phyloP scores from a whole-genome alignment of 345 rosid genomes.

The Psidium guajava region DNA sequence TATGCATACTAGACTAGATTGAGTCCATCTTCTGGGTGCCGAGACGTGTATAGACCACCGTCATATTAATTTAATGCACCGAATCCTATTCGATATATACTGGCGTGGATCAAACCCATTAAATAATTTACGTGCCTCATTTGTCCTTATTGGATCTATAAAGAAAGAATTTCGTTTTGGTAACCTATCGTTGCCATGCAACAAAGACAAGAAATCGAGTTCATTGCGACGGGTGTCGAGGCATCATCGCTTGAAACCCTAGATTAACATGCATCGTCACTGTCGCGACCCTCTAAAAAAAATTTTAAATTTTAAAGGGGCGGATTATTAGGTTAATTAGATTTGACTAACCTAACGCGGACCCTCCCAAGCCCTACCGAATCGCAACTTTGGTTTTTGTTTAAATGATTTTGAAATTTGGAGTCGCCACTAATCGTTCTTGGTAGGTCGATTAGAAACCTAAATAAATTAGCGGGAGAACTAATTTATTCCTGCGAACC shows the following conservation, averaged over 20 bases:
- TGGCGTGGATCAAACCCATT: background rate
- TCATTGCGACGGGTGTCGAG: background rate
- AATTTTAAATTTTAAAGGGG: too few relatives aligned
- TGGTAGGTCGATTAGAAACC: too few relatives aligned
- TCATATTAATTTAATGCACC: background rate
- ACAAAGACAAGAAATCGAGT: background rate
- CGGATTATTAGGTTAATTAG: too few relatives aligned
- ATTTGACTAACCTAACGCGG: too few relatives aligned
- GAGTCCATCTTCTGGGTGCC: background rate
- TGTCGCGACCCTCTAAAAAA: too few relatives aligned
- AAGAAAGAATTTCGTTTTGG: background rate
- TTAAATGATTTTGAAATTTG: too few relatives aligned
- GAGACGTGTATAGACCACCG: background rate
- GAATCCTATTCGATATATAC: background rate
- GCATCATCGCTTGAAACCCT: background rate
- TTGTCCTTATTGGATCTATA: background rate
- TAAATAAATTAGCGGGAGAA: too few relatives aligned
- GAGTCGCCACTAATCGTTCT: too few relatives aligned
- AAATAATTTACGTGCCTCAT: background rate
- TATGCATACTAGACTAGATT: background rate
- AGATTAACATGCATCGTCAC: background rate
- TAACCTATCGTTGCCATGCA: background rate
- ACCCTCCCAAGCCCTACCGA: too few relatives aligned
- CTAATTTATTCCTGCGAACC: too few relatives aligned
- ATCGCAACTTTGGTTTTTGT: too few relatives aligned